A percentile compares a stretch with the other conserved stretches of the same genome.
phyloP scores from a whole-genome alignment of 768 basidiomycete genomes.

The Flagelloscypha sp. region DNA sequence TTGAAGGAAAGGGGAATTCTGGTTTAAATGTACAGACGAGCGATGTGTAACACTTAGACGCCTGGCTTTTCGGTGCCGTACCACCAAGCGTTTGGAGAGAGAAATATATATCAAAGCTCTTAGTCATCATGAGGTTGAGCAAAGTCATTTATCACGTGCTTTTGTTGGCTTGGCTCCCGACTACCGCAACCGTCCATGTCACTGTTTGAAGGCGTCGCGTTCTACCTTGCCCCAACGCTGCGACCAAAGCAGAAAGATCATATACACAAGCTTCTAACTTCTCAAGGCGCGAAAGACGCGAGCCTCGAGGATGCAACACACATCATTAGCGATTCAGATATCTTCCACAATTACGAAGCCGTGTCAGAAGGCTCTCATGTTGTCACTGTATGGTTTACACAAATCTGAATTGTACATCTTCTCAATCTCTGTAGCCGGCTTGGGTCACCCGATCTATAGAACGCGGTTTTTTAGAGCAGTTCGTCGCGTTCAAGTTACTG shows the following conservation, averaged over 20 bases:
- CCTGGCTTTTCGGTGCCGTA: no score
- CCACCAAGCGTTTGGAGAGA: no score
- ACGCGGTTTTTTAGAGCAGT: slow-evolving; percentile 51
- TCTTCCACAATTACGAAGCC: no score
- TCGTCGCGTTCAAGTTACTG: slow-evolving; percentile 15
- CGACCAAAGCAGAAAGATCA: slow-evolving; percentile 31
- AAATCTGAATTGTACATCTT: neutral
- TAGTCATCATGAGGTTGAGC: no score
- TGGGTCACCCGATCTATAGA: slow-evolving; percentile 69
- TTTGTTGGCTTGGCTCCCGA: no score
- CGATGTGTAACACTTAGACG: no score
- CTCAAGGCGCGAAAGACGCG: slow-evolving; percentile 39
- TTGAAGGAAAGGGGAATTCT: no score
- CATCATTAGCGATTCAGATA: slow-evolving; percentile 47
- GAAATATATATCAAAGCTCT: no score
- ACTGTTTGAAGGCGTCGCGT: slow-evolving; percentile 36
- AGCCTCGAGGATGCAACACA: slow-evolving; percentile 36
- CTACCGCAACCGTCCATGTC: no score
- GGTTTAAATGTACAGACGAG: no score
- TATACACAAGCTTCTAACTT: slow-evolving; percentile 38
- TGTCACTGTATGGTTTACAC: slow-evolving; percentile 18
- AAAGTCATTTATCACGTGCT: no score
- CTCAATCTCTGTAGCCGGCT: slow-evolving; percentile 28
- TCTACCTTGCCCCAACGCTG: slow-evolving; percentile 44
- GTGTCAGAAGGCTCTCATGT: slow-evolving; percentile 49